Evolutionary conservation across 768 basidiomycete genomes (phyloP).

Genomic region (Mycena amicta): DNA sequence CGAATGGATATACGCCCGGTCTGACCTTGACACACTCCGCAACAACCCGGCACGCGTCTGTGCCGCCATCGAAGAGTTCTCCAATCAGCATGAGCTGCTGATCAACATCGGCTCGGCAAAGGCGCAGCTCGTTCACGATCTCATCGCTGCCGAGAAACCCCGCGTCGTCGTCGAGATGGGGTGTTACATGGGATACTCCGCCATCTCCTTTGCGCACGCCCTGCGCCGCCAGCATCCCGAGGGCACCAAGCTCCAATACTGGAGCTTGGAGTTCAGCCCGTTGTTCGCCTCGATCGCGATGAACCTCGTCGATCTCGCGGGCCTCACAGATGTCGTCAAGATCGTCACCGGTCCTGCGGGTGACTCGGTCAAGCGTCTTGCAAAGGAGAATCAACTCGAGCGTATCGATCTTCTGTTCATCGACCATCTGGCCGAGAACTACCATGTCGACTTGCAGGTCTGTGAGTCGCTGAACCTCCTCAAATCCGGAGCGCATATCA

Average conservation of each 20-base stretch:
- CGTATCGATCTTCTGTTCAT: not conserved
- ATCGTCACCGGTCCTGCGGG: not conserved
- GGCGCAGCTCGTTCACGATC: not conserved
- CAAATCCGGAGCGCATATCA: not conserved
- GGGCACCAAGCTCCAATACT: not conserved
- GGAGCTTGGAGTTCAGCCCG: conserved; percentile 2
- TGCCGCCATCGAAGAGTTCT: not conserved
- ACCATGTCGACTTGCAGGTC: not conserved
- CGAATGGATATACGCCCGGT: not conserved
- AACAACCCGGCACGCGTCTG: not conserved
- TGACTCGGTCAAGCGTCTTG: not conserved
- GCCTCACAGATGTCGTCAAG: not conserved
- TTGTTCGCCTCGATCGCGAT: not conserved
- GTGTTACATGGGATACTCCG: not conserved
- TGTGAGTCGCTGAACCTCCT: not conserved
- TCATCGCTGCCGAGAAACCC: not conserved
- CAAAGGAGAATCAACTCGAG: not conserved
- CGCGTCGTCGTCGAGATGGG: not conserved
- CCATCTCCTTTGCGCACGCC: not conserved
- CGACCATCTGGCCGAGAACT: not conserved
- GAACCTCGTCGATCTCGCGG: conserved; percentile 1
- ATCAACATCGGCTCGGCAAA: not conserved
- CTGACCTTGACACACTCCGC: not conserved
- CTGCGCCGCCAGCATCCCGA: not conserved
- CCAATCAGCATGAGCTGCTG: not conserved